Percentiles rank a stretch among this genome's conserved stretches.
Conservation (phyloP, 177 flowering plant genomes). For the Viscum album region DNA sequence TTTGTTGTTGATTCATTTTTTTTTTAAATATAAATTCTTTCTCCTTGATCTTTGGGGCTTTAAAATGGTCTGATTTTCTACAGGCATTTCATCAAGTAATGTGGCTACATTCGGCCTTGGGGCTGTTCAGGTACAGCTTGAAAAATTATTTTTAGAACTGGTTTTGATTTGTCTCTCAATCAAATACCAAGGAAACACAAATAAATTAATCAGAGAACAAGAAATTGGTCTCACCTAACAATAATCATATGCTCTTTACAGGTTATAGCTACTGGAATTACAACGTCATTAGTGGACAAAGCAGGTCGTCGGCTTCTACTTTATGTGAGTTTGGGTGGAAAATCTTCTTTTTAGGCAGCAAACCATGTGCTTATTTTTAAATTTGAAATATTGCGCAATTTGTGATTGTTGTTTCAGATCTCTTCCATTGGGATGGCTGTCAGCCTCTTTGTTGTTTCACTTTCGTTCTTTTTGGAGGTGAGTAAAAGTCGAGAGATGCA, state of each 20-base stretch:
- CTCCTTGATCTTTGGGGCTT: no score
- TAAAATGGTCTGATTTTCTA: conserved; percentile 3
- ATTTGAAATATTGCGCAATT: not conserved
- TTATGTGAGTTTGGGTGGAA: conserved; percentile 40
- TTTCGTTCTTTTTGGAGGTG: conserved; percentile 67
- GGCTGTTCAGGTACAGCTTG: conserved; percentile 61
- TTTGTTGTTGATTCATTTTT: no score
- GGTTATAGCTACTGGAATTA: conserved; percentile 67
- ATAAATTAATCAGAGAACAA: no score
- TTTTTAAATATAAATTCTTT: no score
- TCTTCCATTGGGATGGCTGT: conserved; percentile 72
- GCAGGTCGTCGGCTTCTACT: conserved; percentile 82
- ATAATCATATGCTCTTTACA: conserved; percentile 16
- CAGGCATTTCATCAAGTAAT: conserved; percentile 72
- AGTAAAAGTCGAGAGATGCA: no score
- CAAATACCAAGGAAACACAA: not conserved
- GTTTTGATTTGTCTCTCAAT: not conserved
- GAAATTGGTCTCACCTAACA: conserved; percentile 4
- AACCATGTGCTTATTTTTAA: not conserved
- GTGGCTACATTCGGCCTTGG: conserved; percentile 69
- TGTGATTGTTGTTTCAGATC: conserved; percentile 29
- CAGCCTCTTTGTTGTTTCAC: conserved; percentile 66
- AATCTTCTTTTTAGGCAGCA: not conserved
- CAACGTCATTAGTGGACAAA: conserved; percentile 79
- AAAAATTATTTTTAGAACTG: not conserved